A percentile compares a stretch with the other conserved stretches of the same genome.
Conservation (phyloP, 2,329 filamentous ascomycete genomes). For the Arthrobotrys megalospora region DNA sequence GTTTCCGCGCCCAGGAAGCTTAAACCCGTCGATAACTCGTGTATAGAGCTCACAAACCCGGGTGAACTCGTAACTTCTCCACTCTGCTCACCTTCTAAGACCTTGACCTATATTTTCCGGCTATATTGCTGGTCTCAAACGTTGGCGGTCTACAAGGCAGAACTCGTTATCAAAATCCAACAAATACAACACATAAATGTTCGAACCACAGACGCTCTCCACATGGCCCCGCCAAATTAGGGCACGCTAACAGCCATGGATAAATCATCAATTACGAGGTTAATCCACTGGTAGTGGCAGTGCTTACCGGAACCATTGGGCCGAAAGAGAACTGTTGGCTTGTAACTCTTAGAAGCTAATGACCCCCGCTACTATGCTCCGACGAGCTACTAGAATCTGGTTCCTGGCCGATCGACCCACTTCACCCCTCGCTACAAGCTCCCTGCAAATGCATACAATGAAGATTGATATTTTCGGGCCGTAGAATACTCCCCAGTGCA, state of each 20-base stretch:
- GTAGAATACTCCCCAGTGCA: background rate
- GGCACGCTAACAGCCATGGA: background rate
- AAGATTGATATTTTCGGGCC: background rate
- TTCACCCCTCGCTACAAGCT: background rate
- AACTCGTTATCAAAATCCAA: background rate
- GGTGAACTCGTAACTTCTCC: background rate
- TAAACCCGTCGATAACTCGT: background rate
- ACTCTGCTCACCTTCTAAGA: background rate
- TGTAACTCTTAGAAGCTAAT: background rate
- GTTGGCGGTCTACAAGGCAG: constrained; percentile 21
- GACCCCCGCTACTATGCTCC: background rate
- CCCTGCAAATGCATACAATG: constrained; percentile 5
- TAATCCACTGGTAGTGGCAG: background rate
- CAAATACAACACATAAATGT: constrained; percentile 1
- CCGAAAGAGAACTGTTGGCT: background rate
- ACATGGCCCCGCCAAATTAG: background rate
- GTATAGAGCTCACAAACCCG: background rate
- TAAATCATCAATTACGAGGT: constrained; percentile 18
- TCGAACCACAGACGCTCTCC: background rate
- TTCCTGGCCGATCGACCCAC: background rate
- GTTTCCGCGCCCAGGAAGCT: constrained; percentile 7
- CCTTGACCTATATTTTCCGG: background rate
- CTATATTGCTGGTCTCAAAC: constrained; percentile 24
- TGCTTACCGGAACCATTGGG: background rate
- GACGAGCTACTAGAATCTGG: background rate